Conservation (phyloP, 192 early-diverging fungal genomes). For the Coemansia sp. region DNA sequence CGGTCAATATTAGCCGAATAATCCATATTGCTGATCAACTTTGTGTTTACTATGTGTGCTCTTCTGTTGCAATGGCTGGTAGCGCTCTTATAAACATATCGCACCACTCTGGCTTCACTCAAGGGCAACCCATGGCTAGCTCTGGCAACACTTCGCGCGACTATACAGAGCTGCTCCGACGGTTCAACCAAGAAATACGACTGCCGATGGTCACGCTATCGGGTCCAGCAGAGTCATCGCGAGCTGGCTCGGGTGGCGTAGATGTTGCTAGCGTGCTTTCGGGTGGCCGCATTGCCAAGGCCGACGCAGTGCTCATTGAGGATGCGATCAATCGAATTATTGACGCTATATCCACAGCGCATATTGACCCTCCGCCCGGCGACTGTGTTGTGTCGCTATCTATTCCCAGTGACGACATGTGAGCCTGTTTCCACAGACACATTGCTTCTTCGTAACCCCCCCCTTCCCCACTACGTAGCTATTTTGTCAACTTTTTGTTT, state of each 20-base stretch:
- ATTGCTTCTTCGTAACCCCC: too few relatives aligned
- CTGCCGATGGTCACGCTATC: constrained; percentile 36
- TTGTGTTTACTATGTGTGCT: neutral
- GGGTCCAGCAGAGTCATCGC: constrained; percentile 19
- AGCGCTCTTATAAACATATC: constrained; percentile 50
- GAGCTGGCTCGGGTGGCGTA: neutral
- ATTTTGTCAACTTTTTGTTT: neutral
- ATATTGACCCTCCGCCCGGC: constrained; percentile 33
- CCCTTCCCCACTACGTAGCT: too few relatives aligned
- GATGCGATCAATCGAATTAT: constrained; percentile 23
- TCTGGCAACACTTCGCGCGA: constrained; percentile 31
- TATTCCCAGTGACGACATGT: constrained; percentile 11
- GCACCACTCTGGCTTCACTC: constrained; percentile 27
- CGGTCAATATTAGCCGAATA: too few relatives aligned
- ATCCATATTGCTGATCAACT: neutral
- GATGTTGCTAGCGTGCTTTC: constrained; percentile 30
- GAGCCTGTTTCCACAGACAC: neutral
- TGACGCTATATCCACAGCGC: constrained; percentile 21
- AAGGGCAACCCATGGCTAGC: constrained; percentile 24
- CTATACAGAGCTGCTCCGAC: constrained; percentile 36
- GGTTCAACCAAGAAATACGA: constrained; percentile 48
- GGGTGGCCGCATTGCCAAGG: constrained; percentile 15
- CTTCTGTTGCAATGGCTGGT: constrained; percentile 1
- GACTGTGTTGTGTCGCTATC: constrained; percentile 42
- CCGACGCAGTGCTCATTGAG: constrained; percentile 23